These are phyloP conservation scores for Marasmius oreades DNA, from an alignment of 1,284 basidiomycete species.

Conservation along the genomic window DNA sequence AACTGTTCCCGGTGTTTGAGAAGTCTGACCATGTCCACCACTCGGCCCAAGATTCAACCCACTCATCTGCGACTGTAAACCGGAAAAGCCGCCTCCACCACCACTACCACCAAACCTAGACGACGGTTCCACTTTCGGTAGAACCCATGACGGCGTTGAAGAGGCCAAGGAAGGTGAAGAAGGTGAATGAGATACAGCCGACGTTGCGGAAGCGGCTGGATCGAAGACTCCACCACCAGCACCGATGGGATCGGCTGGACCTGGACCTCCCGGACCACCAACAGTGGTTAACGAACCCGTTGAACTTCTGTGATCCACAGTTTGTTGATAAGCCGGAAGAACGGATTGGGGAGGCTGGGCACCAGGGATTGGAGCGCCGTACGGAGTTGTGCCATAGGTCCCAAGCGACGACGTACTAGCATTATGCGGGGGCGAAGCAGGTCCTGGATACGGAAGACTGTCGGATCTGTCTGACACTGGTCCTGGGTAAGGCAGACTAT, in stretches of 20 bases:
- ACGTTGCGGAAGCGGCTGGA: background rate
- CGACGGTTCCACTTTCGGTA: background rate
- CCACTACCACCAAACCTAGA: background rate
- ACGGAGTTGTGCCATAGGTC: background rate
- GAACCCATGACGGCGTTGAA: constrained; percentile 5
- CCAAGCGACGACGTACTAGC: background rate
- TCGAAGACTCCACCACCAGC: too few relatives aligned
- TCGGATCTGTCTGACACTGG: background rate
- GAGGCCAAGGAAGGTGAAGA: background rate
- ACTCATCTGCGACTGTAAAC: background rate
- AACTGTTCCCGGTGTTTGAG: background rate
- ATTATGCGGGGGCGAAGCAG: background rate
- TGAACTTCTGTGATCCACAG: background rate
- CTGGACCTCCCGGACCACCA: background rate
- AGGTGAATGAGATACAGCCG: background rate
- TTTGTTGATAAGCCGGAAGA: background rate
- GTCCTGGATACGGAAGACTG: background rate
- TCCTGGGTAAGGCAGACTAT: background rate
- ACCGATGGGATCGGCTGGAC: background rate
- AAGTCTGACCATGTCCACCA: background rate
- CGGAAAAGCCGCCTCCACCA: background rate
- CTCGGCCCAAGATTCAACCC: background rate
- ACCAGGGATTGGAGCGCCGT: background rate
- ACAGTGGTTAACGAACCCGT: background rate
- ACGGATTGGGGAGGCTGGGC: background rate